Percentiles rank a stretch among this genome's conserved stretches.
Conservation (phyloP, 148 eudicot species). For the Amaranthus hypochondriacus region DNA sequence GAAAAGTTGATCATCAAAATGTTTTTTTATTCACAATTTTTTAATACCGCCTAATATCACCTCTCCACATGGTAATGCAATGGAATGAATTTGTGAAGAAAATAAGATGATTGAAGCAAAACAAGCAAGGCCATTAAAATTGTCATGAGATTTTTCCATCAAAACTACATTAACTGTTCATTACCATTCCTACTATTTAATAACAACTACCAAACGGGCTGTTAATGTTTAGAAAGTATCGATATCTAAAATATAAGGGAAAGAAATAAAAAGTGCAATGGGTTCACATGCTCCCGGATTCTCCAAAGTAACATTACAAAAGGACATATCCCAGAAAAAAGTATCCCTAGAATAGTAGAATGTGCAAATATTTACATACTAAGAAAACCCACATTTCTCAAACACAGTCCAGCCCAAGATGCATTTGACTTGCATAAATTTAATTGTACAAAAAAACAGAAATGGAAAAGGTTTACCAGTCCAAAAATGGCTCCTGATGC, state of each 20-base stretch:
- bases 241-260: neutral
- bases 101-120: too few relatives aligned
- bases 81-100: too few relatives aligned
- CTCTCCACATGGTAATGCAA: too few relatives aligned
- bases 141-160: too few relatives aligned
- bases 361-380: neutral
- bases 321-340: neutral
- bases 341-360: neutral
- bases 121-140: too few relatives aligned
- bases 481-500: constrained; percentile 96
- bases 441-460: neutral
- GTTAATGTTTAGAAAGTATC: neutral
- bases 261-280: neutral
- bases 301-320: neutral
- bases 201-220: too few relatives aligned
- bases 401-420: neutral
- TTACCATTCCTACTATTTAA: too few relatives aligned
- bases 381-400: neutral
- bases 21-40: too few relatives aligned
- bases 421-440: neutral
- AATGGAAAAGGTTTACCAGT: constrained; percentile 43
- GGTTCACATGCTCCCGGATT: neutral
- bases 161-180: too few relatives aligned
- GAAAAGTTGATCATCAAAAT: too few relatives aligned
- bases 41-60: too few relatives aligned